Percentiles rank a stretch among this genome's conserved stretches.
Conservation (phyloP, 768 basidiomycete genomes). For the Lepiota brunneoincarnata region DNA sequence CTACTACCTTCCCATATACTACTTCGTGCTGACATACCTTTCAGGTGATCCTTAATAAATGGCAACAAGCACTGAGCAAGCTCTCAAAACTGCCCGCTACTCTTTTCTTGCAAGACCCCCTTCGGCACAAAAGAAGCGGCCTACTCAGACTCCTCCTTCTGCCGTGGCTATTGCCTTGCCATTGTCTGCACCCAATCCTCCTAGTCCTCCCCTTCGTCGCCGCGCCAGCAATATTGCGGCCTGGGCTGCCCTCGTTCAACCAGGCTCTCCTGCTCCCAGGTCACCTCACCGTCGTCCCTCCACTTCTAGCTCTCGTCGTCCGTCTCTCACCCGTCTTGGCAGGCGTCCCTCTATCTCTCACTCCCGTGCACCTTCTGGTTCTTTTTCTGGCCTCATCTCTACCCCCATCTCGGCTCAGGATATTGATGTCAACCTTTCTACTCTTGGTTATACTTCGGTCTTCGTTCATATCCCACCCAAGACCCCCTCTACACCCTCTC, state of each 20-base stretch:
- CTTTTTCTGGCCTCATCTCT: slow-evolving; percentile 44
- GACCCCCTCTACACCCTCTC: slow-evolving; percentile 43
- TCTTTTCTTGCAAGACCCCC: slow-evolving; percentile 44
- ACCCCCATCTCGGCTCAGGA: slow-evolving; percentile 46
- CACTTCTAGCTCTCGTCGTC: slow-evolving; percentile 16
- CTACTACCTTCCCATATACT: slow-evolving; percentile 2
- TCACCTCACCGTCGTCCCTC: slow-evolving; percentile 36
- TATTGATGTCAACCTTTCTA: slow-evolving; percentile 54
- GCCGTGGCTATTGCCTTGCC: slow-evolving; percentile 11
- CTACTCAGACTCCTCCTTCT: slow-evolving; percentile 27
- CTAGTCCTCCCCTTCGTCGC: slow-evolving; percentile 19
- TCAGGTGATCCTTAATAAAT: not conserved
- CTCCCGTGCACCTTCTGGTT: slow-evolving; percentile 38
- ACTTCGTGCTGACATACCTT: not conserved
- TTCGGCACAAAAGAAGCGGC: slow-evolving; percentile 32
- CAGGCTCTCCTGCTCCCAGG: slow-evolving; percentile 57
- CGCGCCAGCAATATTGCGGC: slow-evolving; percentile 51
- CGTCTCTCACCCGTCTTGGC: slow-evolving; percentile 20
- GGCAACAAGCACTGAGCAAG: slow-evolving; percentile 3
- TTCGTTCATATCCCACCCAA: slow-evolving; percentile 54
- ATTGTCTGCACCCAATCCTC: slow-evolving; percentile 10
- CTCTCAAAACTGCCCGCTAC: slow-evolving; percentile 25
- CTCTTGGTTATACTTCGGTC: slow-evolving; percentile 64
- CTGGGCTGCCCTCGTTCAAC: slow-evolving; percentile 68
- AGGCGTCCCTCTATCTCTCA: slow-evolving; percentile 33